Percentiles rank a stretch among this genome's conserved stretches.
phyloP scores from a whole-genome alignment of 352 stramenopile genomes.

The Phytophthora tentaculata region DNA sequence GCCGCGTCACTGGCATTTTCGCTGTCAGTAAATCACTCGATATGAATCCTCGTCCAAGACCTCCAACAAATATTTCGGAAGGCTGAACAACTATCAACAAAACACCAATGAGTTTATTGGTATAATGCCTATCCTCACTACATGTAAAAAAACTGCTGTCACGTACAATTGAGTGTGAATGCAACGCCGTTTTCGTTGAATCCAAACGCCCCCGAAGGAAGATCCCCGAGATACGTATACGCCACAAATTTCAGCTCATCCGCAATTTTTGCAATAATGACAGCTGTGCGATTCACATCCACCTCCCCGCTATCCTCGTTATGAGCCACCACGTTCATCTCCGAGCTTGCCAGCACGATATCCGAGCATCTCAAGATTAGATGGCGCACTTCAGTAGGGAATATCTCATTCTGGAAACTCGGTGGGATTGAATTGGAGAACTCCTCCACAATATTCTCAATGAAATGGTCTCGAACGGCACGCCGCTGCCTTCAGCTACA shows the following conservation, averaged over 20 bases:
- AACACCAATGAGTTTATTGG: not conserved
- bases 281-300: slow-evolving; percentile 71
- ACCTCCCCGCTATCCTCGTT: slow-evolving; percentile 66
- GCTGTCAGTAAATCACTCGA: slow-evolving; percentile 66
- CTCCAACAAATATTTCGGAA: slow-evolving; percentile 59
- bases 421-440: slow-evolving; percentile 64
- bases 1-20: slow-evolving; percentile 55
- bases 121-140: not conserved
- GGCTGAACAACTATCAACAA: slow-evolving; percentile 69
- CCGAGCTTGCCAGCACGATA: slow-evolving; percentile 55
- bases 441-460: slow-evolving; percentile 80
- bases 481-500: slow-evolving; percentile 58
- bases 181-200: slow-evolving; percentile 73
- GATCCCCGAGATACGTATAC: slow-evolving; percentile 76
- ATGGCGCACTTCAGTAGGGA: slow-evolving; percentile 21
- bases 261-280: slow-evolving; percentile 66
- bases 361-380: slow-evolving; percentile 70
- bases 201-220: slow-evolving; percentile 75
- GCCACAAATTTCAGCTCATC: slow-evolving; percentile 64
- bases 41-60: slow-evolving; percentile 72
- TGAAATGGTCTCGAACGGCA: slow-evolving; percentile 69
- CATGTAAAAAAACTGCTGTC: not conserved
- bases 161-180: slow-evolving; percentile 84
- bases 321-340: slow-evolving; percentile 63
- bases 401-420: slow-evolving; percentile 38